Base-by-base conservation (phyloP, 768 basidiomycete genomes). In the Lentinula detonsa region DNA sequence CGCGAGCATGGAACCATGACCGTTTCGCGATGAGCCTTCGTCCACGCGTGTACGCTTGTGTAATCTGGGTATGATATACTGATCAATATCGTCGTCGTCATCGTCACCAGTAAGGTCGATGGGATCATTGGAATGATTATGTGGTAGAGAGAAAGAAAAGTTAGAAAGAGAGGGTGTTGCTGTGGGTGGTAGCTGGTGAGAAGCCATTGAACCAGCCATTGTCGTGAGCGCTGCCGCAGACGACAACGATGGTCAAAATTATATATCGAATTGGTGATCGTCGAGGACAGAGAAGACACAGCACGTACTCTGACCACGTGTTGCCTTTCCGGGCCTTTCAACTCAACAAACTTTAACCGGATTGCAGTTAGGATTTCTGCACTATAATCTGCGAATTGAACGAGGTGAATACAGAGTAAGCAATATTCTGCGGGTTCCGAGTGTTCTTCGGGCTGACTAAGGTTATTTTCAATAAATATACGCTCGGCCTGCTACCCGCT, bases 61-160 rank as follows among this genome's bases (percentile, higher is more conserved):
- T 62, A 67, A 70, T 69, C 75, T 68, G 23, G 71, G 61, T 34
- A 69, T 64, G 62, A 71, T 68, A 65, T 73, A 68, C 59, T 68
- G 72, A 62, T 76, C 75, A 67, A 75, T 71, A 66, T 83, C 82
- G 67, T 83, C 82, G 68, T 56, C 55, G 11, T 56, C 55, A 43
- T 56, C 87, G 73, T 87, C 88, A 63, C 77, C 74, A 28, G 87
- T 90, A 63, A 90, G 79, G 77, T 90, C 88, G 70, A 90, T 90
- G 65, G 79, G 82, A 65, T 82, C 77, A 13, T 79, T 74, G 46
- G 45, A 39, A 18, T n/a, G 34, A 64, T 78, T 77, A 61, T 73
- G 73, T 62, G 76, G 72, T 21, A 73, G 70, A 8, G 74, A 75
- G 59, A 76, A 61, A 34, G 77, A 73, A 52, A 75, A 72, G 69